These are phyloP conservation scores for Fusarium brevicatenulatum DNA, from an alignment of 2,329 filamentous ascomycete species.

Conservation along the genomic window DNA sequence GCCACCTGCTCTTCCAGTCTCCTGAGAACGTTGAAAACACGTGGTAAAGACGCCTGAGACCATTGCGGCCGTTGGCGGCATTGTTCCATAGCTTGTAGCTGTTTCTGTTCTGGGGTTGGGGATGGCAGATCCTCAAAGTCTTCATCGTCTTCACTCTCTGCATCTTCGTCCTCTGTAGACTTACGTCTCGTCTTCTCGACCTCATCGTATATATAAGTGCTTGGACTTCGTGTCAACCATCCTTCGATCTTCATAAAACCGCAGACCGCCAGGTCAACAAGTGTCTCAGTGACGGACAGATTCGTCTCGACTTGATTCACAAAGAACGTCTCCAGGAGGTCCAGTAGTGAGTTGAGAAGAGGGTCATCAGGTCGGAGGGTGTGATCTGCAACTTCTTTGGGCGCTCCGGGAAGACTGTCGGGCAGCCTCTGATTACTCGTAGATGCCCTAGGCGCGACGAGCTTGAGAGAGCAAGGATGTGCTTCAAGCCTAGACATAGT, in stretches of 20 bases:
- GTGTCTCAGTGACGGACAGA: conserved; percentile 82
- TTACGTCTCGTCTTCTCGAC: conserved; percentile 44
- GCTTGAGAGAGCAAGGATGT: conserved; percentile 76
- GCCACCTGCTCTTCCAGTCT: conserved; percentile 70
- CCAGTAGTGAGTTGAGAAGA: conserved; percentile 72
- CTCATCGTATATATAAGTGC: conserved; percentile 64
- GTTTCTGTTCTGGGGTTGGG: conserved; percentile 45
- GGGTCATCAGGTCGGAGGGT: conserved; percentile 71
- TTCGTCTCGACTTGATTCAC: conserved; percentile 93
- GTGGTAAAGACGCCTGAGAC: conserved; percentile 60
- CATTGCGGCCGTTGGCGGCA: conserved; percentile 66
- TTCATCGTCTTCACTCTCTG: conserved; percentile 36
- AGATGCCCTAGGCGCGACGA: conserved; percentile 71
- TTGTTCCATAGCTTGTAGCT: conserved; percentile 58
- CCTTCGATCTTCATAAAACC: conserved; percentile 86
- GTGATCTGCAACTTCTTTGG: conserved; percentile 69
- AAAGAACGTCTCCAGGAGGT: conserved; percentile 83
- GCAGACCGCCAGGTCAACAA: conserved; percentile 85
- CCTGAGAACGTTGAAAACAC: conserved; percentile 67
- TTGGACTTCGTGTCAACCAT: conserved; percentile 84
- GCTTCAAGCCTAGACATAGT: conserved; percentile 74
- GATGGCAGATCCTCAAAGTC: conserved; percentile 31
- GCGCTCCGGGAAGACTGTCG: conserved; percentile 67
- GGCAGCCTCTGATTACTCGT: conserved; percentile 67
- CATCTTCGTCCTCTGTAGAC: conserved; percentile 8